Percentiles rank a stretch among this genome's conserved stretches.
Evolutionary conservation across 2,329 filamentous ascomycete species (phyloP).

Genomic region (Colletotrichum sp.): DNA sequence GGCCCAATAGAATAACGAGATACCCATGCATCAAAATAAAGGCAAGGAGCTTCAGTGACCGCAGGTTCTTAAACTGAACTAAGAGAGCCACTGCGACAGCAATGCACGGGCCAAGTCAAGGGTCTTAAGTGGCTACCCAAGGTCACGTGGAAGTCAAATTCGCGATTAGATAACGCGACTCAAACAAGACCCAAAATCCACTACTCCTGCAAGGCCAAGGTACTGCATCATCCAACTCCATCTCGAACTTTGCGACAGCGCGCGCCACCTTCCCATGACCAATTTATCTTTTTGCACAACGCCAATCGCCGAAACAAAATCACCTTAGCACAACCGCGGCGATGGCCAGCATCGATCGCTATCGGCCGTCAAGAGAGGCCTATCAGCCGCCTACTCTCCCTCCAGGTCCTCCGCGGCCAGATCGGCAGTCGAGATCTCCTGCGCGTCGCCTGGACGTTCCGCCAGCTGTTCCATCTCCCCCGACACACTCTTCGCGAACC

Average conservation of each 20-base stretch:
- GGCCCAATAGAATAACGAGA: slow-evolving; percentile 1
- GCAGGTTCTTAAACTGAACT: not conserved
- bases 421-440: slow-evolving; percentile 56
- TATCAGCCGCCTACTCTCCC: slow-evolving; percentile 59
- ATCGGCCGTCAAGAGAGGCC: slow-evolving; percentile 60
- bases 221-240: not conserved
- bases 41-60: not conserved
- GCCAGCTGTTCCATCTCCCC: slow-evolving; percentile 66
- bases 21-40: not conserved
- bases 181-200: slow-evolving; percentile 19
- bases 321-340: slow-evolving; percentile 12
- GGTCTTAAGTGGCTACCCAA: not conserved
- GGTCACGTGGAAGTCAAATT: not conserved
- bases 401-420: slow-evolving; percentile 39
- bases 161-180: slow-evolving; percentile 28
- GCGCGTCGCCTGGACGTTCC: slow-evolving; percentile 60
- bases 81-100: not conserved
- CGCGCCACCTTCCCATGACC: slow-evolving; percentile 3
- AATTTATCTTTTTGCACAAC: not conserved
- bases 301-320: not conserved
- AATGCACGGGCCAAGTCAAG: not conserved
- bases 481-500: slow-evolving; percentile 57
- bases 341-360: slow-evolving; percentile 67
- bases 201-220: not conserved
- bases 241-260: slow-evolving; percentile 7